phyloP scores from a whole-genome alignment of 75 land plant species.

The Cunninghamia lanceolata region DNA sequence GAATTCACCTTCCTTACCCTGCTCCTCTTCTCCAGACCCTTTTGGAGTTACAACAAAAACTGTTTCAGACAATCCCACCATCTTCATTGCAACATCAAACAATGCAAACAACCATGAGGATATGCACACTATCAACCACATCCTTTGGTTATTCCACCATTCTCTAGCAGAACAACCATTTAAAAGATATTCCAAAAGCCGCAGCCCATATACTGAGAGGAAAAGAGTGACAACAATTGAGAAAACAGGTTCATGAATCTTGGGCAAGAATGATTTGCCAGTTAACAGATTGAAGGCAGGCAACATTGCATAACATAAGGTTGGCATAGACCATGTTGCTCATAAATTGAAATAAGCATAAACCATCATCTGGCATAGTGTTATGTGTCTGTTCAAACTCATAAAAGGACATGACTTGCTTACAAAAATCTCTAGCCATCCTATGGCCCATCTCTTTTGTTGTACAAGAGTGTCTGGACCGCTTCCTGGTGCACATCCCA shows the following conservation, averaged over 20 bases:
- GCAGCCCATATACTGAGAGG: slow-evolving; percentile 5
- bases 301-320: slow-evolving; percentile 20
- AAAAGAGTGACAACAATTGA: slow-evolving; percentile 9
- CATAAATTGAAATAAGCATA: slow-evolving; percentile 17
- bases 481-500: slow-evolving; percentile 22
- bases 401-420: slow-evolving; percentile 12
- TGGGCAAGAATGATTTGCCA: slow-evolving; percentile 22
- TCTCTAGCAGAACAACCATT: background rate
- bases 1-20: background rate
- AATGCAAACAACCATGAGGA: background rate
- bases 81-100: background rate
- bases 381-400: background rate
- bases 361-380: slow-evolving; percentile 18
- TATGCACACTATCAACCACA: background rate
- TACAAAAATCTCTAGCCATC: slow-evolving; percentile 26
- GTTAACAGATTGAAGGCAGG: slow-evolving; percentile 24
- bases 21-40: background rate
- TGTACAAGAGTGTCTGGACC: slow-evolving; percentile 11
- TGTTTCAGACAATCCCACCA: background rate
- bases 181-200: background rate
- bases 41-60: slow-evolving; percentile 5
- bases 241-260: slow-evolving; percentile 11
- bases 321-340: slow-evolving; percentile 17
- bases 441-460: slow-evolving; percentile 29
- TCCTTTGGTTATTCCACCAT: slow-evolving; percentile 9